Evolutionary conservation across 768 basidiomycete genomes (phyloP).

Genomic region (Phaeolepiota aurea): DNA sequence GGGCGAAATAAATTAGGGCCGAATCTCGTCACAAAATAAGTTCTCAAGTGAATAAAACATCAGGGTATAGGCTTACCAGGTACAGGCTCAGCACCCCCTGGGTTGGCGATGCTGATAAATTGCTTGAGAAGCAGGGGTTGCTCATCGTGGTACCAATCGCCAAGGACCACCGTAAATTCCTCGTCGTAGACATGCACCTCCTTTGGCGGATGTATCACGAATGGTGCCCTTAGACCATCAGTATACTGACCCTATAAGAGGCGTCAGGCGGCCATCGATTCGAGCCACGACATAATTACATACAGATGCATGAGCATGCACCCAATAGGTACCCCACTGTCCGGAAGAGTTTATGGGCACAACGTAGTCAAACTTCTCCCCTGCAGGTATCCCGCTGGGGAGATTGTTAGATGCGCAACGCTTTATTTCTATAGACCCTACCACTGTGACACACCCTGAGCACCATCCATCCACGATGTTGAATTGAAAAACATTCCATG

Average conservation of each 20-base stretch:
- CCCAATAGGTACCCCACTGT: constrained; percentile 80
- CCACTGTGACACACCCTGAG: constrained; percentile 79
- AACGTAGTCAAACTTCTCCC: constrained; percentile 62
- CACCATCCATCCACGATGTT: constrained; percentile 86
- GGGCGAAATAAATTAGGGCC: constrained; percentile 75
- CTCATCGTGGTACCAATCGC: constrained; percentile 90
- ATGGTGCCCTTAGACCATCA: constrained; percentile 85
- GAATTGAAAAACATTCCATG: constrained; percentile 95
- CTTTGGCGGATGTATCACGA: constrained; percentile 63
- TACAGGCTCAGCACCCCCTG: constrained; percentile 81
- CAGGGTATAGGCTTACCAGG: constrained; percentile 67
- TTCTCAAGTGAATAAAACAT: neutral
- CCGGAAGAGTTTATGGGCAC: constrained; percentile 61
- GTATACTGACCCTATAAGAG: constrained; percentile 71
- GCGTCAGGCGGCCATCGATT: neutral
- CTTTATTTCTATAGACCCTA: constrained; percentile 17
- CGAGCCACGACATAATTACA: constrained; percentile 9
- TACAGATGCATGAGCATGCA: constrained; percentile 58
- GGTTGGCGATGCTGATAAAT: constrained; percentile 69
- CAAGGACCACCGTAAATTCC: constrained; percentile 79
- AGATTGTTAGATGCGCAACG: neutral
- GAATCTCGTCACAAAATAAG: constrained; percentile 39
- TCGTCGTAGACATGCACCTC: constrained; percentile 78
- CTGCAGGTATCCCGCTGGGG: constrained; percentile 68
- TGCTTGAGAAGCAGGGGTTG: constrained; percentile 51